A percentile compares a stretch with the other conserved stretches of the same genome.
These are phyloP conservation scores for Thermoascus crustaceus DNA, from an alignment of 2,329 filamentous ascomycete genomes.

Conservation along the genomic window DNA sequence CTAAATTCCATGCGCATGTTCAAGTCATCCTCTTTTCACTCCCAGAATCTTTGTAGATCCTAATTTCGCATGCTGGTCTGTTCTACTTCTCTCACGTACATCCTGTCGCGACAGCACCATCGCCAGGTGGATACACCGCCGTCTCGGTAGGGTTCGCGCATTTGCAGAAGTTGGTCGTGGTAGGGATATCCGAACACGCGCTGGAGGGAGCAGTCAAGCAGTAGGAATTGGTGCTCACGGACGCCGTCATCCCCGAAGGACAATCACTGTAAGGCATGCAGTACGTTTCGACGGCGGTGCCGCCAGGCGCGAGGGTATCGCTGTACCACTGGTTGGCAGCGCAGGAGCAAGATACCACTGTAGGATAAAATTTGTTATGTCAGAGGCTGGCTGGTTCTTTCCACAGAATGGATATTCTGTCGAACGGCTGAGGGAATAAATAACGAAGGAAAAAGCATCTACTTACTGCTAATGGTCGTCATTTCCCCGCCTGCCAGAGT, in stretches of 20 bases:
- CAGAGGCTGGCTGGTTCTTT: neutral
- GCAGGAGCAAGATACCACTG: conserved; percentile 18
- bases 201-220: conserved; percentile 13
- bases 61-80: too few species aligned
- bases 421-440: too few species aligned
- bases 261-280: conserved; percentile 18
- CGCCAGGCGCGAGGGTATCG: conserved; percentile 7
- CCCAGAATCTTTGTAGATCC: too few species aligned
- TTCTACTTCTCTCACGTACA: too few species aligned
- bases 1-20: too few species aligned
- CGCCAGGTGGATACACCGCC: conserved; percentile 14
- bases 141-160: conserved; percentile 11
- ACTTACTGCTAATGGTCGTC: conserved; percentile 14
- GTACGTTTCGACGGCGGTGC: conserved; percentile 11
- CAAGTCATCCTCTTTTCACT: too few species aligned
- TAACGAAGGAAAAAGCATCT: neutral
- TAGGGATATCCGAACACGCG: conserved; percentile 8
- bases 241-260: conserved; percentile 18
- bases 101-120: conserved; percentile 14
- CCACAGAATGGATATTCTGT: neutral
- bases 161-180: conserved; percentile 10
- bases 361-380: too few species aligned
- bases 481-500: conserved; percentile 12
- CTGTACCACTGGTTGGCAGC: conserved; percentile 17
- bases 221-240: conserved; percentile 10